Base-by-base conservation (phyloP, 2,329 filamentous ascomycete genomes). In the Ophiostoma tasmaniense region DNA sequence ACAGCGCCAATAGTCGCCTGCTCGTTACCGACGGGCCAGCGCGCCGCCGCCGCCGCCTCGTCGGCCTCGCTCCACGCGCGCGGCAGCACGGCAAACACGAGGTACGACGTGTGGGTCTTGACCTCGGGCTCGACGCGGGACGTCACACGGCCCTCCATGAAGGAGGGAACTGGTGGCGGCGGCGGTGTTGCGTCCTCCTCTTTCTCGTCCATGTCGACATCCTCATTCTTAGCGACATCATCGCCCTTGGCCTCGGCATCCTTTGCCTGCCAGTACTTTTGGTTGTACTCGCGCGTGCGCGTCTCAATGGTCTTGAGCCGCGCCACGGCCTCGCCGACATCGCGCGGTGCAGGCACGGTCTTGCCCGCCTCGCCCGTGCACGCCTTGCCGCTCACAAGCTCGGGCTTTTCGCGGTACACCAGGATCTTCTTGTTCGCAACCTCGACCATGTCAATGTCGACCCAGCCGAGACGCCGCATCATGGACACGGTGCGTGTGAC, bases 71-170 rank as follows among this genome's bases (percentile, higher is more conserved):
- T 89, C 95, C 95, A 99, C 71, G 91, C 89, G 61, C 88, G 84
- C n/a, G 95, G 94, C 71, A 99, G 79, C 2, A 95, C 82, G 0
- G 95, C 95, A 80, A 99, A 99, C 4, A 96, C 90, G 4, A 99
- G 84, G 77, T 99, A 99, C n/a, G 91, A 95, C 0, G 95, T 99
- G 79, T 99, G 95, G 8, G 91, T 95, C 83, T 97, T 97, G 71
- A 98, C 81, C 75, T 99, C 95, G 0, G 88, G 81, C 80, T 99
- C 95, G 0, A 91, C 88, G 30, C 92, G 86, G 74, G 96, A 92
- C 37, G 92, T 84, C 55, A 98, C 76, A 35, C 87, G 86, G 0
- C 95, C 95, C 71, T 93, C 87, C 76, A 90, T 86, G 80, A 89
- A 96, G 0, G 85, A 77, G 71, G 91, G 87, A 14, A 70, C 73